Evolutionary conservation across 1,284 basidiomycete genomes (phyloP), one percentile per base, ranked within the genome.

Genomic region (Apiotrichum sp.): DNA sequence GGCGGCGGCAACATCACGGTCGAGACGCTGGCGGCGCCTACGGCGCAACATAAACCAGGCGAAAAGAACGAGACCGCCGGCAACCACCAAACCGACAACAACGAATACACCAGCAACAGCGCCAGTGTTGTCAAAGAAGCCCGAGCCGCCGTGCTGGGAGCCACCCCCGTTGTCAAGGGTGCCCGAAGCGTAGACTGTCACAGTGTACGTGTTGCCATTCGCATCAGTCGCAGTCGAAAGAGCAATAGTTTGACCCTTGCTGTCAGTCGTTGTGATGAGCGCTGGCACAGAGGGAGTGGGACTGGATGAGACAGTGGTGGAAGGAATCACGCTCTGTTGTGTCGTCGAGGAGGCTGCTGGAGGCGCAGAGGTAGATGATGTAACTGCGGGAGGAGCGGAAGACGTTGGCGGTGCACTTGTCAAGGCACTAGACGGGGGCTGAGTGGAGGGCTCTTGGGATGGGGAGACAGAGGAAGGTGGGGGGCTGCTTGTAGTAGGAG

Each of bases 51-150:
- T 70, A 58, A 75, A 68, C 58, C 74, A 69, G 29, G 68, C 65
- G 40, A 73, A 71, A 0, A 69, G 70, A 32, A 74, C 63, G n/a
- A 76, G 41, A 56, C 69, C 69, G 4, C 70, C 69, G 1, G 75
- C 71, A 3, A 71, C 64, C 3, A 69, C 65, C 16, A 78, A 65
- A 53, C 76, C 76, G 31, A 78, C 69, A 13, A 74, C 75, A 29
- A 77, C 76, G 52, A 78, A 78, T 0, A 71, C 71, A 53, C 76
- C 76, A 3, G 73, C 75, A 3, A 78, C 76, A 16, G 76, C 76
- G 0, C 73, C 72, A 1, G 72, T 72, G 60, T 77, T 77, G 62
- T 66, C 66, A 54, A 77, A 75, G 64, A 78, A 78, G n/a, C 50
- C 52, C 4, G 63, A 63, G 13, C 56, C 53, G 10, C 58, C 66